phyloP scores from a whole-genome alignment of 2,329 filamentous ascomycete species.

The Alternaria arborescens region DNA sequence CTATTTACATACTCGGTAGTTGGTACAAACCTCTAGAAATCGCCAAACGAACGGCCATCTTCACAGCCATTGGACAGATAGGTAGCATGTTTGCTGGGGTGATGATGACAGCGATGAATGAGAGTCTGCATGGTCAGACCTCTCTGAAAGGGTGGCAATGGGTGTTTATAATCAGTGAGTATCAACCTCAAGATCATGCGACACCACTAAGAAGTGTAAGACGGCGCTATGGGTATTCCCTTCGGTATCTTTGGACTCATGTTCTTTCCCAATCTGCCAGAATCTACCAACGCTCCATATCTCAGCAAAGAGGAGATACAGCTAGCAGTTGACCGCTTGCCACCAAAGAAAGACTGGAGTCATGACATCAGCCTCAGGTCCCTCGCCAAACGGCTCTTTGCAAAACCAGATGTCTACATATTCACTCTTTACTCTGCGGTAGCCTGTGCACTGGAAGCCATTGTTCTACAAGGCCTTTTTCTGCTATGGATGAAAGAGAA shows the following conservation, averaged over 20 bases:
- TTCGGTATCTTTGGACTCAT: constrained; percentile 41
- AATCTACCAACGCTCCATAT: constrained; percentile 33
- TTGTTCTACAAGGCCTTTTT: constrained; percentile 38
- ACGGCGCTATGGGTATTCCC: constrained; percentile 41
- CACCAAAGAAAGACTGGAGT: constrained; percentile 35
- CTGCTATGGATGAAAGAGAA: constrained; percentile 38
- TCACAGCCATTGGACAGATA: constrained; percentile 41
- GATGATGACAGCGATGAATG: constrained; percentile 46
- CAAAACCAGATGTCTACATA: constrained; percentile 48
- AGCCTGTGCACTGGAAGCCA: constrained; percentile 49
- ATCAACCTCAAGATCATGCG: rapidly evolving
- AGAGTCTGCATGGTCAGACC: constrained; percentile 30
- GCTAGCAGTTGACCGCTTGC: constrained; percentile 36
- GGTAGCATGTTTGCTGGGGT: constrained; percentile 45
- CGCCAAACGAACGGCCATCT: constrained; percentile 42
- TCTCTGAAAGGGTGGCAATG: constrained; percentile 41
- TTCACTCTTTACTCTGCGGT: constrained; percentile 52
- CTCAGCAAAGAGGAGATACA: constrained; percentile 38
- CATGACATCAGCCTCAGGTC: constrained; percentile 38
- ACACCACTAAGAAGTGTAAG: constrained; percentile 21
- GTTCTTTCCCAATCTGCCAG: constrained; percentile 41
- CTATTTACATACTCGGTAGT: constrained; percentile 42
- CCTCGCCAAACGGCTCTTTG: constrained; percentile 31
- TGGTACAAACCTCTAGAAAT: constrained; percentile 42
- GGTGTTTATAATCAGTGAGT: constrained; percentile 41